phyloP scores from a whole-genome alignment of 2,329 filamentous ascomycete genomes.

The Coniosporium tulheliwenetii region DNA sequence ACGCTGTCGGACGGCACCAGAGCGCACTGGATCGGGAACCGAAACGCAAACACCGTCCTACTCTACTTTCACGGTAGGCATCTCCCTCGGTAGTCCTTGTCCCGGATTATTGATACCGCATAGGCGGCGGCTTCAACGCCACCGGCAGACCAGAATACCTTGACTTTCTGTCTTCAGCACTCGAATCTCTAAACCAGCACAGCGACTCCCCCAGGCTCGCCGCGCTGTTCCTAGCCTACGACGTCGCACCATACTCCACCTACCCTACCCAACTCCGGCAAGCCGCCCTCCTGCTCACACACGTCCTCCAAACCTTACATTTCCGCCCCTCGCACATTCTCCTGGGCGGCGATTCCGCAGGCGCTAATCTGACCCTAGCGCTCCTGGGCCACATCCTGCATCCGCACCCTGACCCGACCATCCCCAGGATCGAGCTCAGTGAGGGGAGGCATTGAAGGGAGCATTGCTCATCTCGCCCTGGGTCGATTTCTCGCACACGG shows the following conservation, averaged over 20 bases:
- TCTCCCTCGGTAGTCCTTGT: background rate
- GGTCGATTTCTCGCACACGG: conserved; percentile 34
- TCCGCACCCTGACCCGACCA: conserved; percentile 32
- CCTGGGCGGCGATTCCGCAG: conserved; percentile 37
- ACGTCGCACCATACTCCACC: conserved; percentile 31
- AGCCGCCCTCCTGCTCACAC: conserved; percentile 26
- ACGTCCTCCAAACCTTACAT: conserved; percentile 22
- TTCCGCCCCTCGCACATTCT: conserved; percentile 22
- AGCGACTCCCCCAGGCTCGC: conserved; percentile 26
- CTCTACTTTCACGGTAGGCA: conserved; percentile 30
- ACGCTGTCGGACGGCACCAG: conserved; percentile 24
- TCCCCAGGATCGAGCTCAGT: conserved; percentile 25
- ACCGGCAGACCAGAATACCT: conserved; percentile 32
- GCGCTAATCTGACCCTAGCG: conserved; percentile 30
- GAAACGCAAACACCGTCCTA: conserved; percentile 22
- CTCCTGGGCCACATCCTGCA: conserved; percentile 38
- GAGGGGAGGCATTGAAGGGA: conserved; percentile 26
- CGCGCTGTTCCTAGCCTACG: conserved; percentile 41
- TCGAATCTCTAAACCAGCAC: conserved; percentile 22
- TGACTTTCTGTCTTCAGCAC: conserved; percentile 29
- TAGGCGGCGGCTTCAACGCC: conserved; percentile 39
- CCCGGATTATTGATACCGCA: conserved; percentile 2
- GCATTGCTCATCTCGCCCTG: conserved; percentile 43
- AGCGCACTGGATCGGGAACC: conserved; percentile 31
- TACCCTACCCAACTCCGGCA: conserved; percentile 35